Percentiles rank a stretch among this genome's conserved stretches.
Evolutionary conservation across 345 rosid genomes (phyloP).

Genomic region (Rhizophora mangle): DNA sequence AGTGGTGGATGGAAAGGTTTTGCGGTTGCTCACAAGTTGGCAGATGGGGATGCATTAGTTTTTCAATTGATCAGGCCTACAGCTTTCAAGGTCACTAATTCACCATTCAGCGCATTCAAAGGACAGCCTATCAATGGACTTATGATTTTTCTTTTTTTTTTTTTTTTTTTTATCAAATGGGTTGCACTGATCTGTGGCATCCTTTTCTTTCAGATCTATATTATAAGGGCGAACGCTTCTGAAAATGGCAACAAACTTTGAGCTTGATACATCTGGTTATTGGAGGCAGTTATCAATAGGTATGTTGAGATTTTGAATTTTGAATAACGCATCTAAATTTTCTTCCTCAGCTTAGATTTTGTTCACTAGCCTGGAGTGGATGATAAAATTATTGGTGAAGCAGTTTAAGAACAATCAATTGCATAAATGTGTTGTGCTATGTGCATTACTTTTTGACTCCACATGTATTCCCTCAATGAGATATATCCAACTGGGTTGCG

Average conservation of each 20-base stretch:
- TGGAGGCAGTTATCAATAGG: conserved; percentile 3
- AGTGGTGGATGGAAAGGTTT: conserved; percentile 84
- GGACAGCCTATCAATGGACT: not conserved
- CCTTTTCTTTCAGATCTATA: conserved; percentile 34
- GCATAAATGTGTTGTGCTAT: not conserved
- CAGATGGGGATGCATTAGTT: conserved; percentile 62
- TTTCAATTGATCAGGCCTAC: conserved; percentile 49
- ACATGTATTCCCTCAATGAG: not conserved
- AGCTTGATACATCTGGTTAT: not conserved
- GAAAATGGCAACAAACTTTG: conserved; percentile 13
- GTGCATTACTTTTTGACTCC: too few species aligned
- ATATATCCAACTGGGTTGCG: conserved; percentile 3
- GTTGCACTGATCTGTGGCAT: not conserved
- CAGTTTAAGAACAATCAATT: not conserved
- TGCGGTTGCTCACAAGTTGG: conserved; percentile 57
- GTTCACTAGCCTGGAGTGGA: too few species aligned
- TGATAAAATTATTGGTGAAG: too few species aligned
- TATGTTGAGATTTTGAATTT: too few species aligned
- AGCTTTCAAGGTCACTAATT: conserved; percentile 47
- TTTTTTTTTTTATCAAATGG: not conserved
- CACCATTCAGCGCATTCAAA: not conserved
- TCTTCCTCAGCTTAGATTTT: too few species aligned
- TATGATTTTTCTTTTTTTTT: not conserved
- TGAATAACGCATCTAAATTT: too few species aligned
- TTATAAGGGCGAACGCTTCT: conserved; percentile 36